Percentiles rank a stretch among this genome's conserved stretches.
phyloP scores from a whole-genome alignment of 1,284 basidiomycete species.

The Melampsora larici-populina region DNA sequence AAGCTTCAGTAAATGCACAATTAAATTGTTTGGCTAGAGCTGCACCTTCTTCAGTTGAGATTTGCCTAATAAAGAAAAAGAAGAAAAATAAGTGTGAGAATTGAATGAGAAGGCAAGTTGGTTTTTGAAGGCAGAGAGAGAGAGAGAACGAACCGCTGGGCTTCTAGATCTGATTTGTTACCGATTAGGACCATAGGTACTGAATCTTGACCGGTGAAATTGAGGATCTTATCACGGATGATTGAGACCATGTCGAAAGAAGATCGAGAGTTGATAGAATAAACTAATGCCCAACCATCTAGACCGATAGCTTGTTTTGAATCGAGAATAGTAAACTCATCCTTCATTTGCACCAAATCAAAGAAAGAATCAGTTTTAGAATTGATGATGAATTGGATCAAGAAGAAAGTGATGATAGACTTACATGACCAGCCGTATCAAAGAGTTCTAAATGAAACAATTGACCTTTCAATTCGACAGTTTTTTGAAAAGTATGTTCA shows the following conservation, averaged over 20 bases:
- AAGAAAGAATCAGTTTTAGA: no score
- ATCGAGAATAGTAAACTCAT: constrained; percentile 46
- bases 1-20: constrained; percentile 38
- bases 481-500: constrained; percentile 82
- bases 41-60: constrained; percentile 29
- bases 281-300: constrained; percentile 47
- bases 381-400: not conserved
- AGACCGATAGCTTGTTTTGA: constrained; percentile 52
- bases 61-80: constrained; percentile 6
- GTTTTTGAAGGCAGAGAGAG: not conserved
- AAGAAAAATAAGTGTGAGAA: not conserved
- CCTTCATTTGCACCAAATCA: not conserved
- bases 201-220: constrained; percentile 30
- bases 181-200: constrained; percentile 41
- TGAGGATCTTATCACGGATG: constrained; percentile 39
- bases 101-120: not conserved
- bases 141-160: constrained; percentile 21
- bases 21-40: constrained; percentile 21
- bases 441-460: constrained; percentile 96
- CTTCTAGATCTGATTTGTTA: constrained; percentile 40
- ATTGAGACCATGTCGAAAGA: constrained; percentile 42
- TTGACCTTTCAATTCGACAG: constrained; percentile 73
- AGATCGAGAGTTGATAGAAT: constrained; percentile 34
- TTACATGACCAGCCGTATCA: constrained; percentile 83
- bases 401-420: constrained; percentile 40